phyloP scores from a whole-genome alignment of 495 filamentous ascomycete genomes.

The Penicillium desertorum region DNA sequence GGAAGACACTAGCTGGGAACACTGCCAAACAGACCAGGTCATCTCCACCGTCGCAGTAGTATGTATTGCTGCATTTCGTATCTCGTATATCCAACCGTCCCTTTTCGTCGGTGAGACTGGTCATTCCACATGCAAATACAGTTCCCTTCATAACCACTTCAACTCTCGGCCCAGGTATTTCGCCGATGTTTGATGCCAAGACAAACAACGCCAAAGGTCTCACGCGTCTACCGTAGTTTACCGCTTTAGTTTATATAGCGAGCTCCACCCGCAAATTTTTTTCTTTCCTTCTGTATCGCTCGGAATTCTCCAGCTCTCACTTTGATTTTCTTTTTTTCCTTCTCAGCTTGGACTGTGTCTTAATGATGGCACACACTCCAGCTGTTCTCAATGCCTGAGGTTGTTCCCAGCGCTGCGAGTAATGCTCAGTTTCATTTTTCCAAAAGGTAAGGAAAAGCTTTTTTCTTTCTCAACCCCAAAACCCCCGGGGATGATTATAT shows the following conservation, averaged over 20 bases:
- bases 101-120: not conserved
- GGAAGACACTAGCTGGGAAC: not conserved
- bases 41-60: not conserved
- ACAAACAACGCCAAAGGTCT: constrained; percentile 15
- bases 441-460: constrained; percentile 57
- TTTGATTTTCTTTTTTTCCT: constrained; percentile 15
- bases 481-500: constrained; percentile 72
- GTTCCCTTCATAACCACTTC: not conserved
- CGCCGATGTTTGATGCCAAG: constrained; percentile 14
- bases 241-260: constrained; percentile 25
- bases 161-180: constrained; percentile 1
- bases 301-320: constrained; percentile 22
- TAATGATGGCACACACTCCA: constrained; percentile 13
- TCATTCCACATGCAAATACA: not conserved
- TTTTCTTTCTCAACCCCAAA: constrained; percentile 20
- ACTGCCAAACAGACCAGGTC: not conserved
- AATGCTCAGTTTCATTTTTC: constrained; percentile 5
- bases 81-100: not conserved
- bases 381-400: not conserved
- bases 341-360: constrained; percentile 14
- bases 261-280: constrained; percentile 44
- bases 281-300: constrained; percentile 26
- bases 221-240: constrained; percentile 18
- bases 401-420: not conserved
- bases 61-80: not conserved